These are phyloP conservation scores for Lodderomyces orthopsilosis DNA, from an alignment of 1,139 yeast genomes.

Conservation along the genomic window DNA sequence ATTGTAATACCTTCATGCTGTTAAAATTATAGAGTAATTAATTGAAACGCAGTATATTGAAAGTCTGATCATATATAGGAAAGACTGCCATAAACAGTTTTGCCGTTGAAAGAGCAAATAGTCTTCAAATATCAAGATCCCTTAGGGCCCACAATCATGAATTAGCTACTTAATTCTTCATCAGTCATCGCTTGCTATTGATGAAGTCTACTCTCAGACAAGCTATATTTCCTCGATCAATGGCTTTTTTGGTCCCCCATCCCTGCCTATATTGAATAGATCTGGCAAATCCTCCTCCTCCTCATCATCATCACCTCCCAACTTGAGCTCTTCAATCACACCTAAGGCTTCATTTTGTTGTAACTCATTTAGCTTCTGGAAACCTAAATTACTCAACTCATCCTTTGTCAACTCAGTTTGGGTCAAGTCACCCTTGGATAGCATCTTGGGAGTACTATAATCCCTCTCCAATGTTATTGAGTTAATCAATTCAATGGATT, in stretches of 20 bases:
- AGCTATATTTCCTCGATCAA: constrained; percentile 41
- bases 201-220: background rate
- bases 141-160: no score
- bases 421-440: constrained; percentile 52
- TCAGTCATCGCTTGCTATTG: no score
- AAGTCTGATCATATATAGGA: no score
- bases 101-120: no score
- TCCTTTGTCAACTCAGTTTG: constrained; percentile 32
- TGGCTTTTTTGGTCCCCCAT: constrained; percentile 12
- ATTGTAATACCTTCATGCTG: no score
- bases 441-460: constrained; percentile 58
- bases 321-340: constrained; percentile 37
- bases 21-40: no score
- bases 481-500: constrained; percentile 57
- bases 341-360: constrained; percentile 41
- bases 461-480: constrained; percentile 40
- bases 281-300: constrained; percentile 17
- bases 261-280: constrained; percentile 17
- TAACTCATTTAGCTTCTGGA: constrained; percentile 32
- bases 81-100: no score
- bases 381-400: constrained; percentile 32
- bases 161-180: no score
- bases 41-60: no score
- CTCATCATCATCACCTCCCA: constrained; percentile 17
- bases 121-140: no score